A percentile compares a stretch with the other conserved stretches of the same genome.
Evolutionary conservation across 495 filamentous ascomycete genomes (phyloP).

Genomic region (Podospora anserina): DNA sequence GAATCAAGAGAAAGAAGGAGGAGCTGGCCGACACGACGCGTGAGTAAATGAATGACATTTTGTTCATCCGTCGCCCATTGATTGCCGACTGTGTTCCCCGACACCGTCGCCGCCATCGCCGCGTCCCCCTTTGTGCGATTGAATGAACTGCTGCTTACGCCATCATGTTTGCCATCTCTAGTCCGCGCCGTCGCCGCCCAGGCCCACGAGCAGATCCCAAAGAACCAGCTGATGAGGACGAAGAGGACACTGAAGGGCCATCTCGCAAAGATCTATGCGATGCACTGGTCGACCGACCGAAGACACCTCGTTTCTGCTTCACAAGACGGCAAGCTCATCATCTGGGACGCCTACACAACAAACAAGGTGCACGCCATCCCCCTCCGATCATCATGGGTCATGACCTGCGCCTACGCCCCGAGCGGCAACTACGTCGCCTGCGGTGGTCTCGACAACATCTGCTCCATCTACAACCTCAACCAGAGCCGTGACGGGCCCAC

Average conservation of each 20-base stretch:
- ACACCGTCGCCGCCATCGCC: slow-evolving; percentile 2
- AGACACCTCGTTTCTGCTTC: slow-evolving; percentile 97
- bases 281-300: slow-evolving; percentile 99
- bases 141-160: slow-evolving; percentile 14
- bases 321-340: slow-evolving; percentile 98
- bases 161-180: slow-evolving; percentile 37
- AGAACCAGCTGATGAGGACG: slow-evolving; percentile 88
- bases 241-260: slow-evolving; percentile 95
- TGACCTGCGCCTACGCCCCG: slow-evolving; percentile 99
- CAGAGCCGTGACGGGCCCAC: slow-evolving; percentile 94
- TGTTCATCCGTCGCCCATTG: background rate
- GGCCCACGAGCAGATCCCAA: slow-evolving; percentile 83
- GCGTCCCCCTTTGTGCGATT: slow-evolving; percentile 10
- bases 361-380: slow-evolving; percentile 99
- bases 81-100: background rate
- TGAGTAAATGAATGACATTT: slow-evolving; percentile 50
- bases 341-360: slow-evolving; percentile 99
- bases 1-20: slow-evolving; percentile 99
- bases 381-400: slow-evolving; percentile 98
- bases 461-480: slow-evolving; percentile 96
- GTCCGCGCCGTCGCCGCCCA: slow-evolving; percentile 88
- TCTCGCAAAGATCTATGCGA: slow-evolving; percentile 98
- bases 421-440: slow-evolving; percentile 98
- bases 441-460: slow-evolving; percentile 98
- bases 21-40: slow-evolving; percentile 95